phyloP scores from a whole-genome alignment of 257 asterid species.

The Forsythia suspensa region DNA sequence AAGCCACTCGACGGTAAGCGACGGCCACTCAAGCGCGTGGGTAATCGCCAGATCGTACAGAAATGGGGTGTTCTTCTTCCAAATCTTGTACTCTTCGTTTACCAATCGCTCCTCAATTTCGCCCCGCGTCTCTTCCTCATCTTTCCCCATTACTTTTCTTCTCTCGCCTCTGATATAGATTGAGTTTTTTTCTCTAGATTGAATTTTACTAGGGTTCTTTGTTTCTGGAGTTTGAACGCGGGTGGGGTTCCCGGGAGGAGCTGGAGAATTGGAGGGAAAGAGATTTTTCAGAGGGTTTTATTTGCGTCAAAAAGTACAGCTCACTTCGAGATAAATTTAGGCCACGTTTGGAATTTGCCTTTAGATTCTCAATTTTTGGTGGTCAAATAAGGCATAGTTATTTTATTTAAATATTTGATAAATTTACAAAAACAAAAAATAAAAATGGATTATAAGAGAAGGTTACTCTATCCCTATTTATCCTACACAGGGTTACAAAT shows the following conservation, averaged over 20 bases:
- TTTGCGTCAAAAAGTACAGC: too few relatives aligned
- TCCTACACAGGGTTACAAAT: too few relatives aligned
- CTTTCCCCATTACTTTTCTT: constrained; percentile 62
- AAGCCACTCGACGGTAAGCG: constrained; percentile 94
- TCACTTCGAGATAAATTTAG: too few relatives aligned
- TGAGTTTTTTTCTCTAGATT: neutral
- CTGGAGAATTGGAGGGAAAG: neutral
- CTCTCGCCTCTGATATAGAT: neutral
- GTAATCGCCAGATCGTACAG: constrained; percentile 91
- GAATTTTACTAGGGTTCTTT: neutral
- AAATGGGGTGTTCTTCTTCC: constrained; percentile 95
- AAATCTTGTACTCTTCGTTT: constrained; percentile 95
- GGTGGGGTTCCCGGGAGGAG: neutral
- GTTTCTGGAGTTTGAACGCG: neutral
- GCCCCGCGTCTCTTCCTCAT: constrained; percentile 90
- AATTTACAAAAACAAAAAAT: too few relatives aligned
- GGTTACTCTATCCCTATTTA: too few relatives aligned
- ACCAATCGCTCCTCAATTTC: constrained; percentile 78
- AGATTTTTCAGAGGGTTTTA: neutral
- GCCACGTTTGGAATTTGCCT: too few relatives aligned
- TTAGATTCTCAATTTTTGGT: too few relatives aligned
- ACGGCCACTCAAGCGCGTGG: constrained; percentile 94
- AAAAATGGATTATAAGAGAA: too few relatives aligned
- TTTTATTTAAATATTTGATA: too few relatives aligned
- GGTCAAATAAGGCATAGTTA: too few relatives aligned